phyloP scores from a whole-genome alignment of 768 basidiomycete genomes.

The Suillus weaverae region DNA sequence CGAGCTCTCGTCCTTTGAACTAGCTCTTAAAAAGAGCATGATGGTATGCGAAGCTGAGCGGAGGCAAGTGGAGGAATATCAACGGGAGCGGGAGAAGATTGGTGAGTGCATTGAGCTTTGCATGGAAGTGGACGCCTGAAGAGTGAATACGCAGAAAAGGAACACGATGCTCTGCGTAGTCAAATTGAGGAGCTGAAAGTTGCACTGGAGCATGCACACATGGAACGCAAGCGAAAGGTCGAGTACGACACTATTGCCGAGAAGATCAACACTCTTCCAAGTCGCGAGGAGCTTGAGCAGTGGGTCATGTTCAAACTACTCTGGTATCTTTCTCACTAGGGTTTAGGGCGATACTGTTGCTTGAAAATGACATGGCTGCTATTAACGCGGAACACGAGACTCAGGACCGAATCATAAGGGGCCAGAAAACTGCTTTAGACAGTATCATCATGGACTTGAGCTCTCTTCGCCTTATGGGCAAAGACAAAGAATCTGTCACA shows the following conservation, averaged over 20 bases:
- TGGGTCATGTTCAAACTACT: slow-evolving; percentile 39
- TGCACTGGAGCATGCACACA: slow-evolving; percentile 75
- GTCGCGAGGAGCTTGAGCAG: slow-evolving; percentile 74
- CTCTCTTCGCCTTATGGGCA: slow-evolving; percentile 64
- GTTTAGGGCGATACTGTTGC: slow-evolving; percentile 58
- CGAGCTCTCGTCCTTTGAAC: slow-evolving; percentile 74
- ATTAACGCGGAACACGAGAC: slow-evolving; percentile 75
- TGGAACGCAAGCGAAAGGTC: slow-evolving; percentile 73
- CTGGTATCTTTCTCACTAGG: neutral
- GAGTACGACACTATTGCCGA: slow-evolving; percentile 86
- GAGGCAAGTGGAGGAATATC: slow-evolving; percentile 83
- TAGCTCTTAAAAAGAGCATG: slow-evolving; percentile 71
- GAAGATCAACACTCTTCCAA: slow-evolving; percentile 76
- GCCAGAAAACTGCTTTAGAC: slow-evolving; percentile 69
- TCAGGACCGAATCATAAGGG: slow-evolving; percentile 63
- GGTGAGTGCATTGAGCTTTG: slow-evolving; percentile 45
- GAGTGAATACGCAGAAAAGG: slow-evolving; percentile 49
- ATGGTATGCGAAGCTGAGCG: slow-evolving; percentile 88
- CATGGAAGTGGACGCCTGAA: neutral
- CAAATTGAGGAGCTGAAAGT: slow-evolving; percentile 81
- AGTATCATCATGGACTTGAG: slow-evolving; percentile 61
- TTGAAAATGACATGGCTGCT: slow-evolving; percentile 79
- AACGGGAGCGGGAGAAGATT: slow-evolving; percentile 67
- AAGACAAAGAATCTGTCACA: slow-evolving; percentile 52
- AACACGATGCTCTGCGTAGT: slow-evolving; percentile 61